phyloP scores from a whole-genome alignment of 2,329 filamentous ascomycete genomes.

The Albifimbria verrucaria region DNA sequence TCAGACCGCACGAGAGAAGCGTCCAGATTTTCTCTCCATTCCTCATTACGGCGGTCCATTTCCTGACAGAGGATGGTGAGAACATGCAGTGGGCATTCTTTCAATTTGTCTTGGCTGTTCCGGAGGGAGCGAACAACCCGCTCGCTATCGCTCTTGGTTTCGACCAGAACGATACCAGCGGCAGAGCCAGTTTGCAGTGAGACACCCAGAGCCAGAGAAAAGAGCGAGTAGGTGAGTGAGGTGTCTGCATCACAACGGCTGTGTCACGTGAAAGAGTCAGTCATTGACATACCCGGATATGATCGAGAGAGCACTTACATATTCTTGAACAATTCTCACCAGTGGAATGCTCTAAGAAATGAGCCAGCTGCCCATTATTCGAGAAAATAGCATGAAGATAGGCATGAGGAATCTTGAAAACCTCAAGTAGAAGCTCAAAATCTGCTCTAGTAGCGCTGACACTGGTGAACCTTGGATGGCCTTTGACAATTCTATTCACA shows the following conservation, averaged over 20 bases:
- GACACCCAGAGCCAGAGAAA: neutral
- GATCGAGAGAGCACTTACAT: neutral
- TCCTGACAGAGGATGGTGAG: neutral
- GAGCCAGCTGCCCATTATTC: neutral
- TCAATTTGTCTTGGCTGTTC: neutral
- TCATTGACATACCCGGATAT: neutral
- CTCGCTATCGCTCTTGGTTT: neutral
- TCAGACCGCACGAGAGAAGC: neutral
- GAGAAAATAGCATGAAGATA: neutral
- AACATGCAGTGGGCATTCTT: neutral
- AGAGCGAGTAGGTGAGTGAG: neutral
- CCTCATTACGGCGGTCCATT: neutral
- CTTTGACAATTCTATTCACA: neutral
- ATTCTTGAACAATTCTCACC: neutral
- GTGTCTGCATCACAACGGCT: neutral
- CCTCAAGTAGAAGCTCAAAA: neutral
- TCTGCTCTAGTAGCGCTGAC: neutral
- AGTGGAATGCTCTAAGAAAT: neutral
- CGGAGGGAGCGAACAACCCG: neutral
- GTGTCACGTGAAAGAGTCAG: neutral
- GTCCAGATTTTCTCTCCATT: neutral
- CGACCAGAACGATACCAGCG: neutral
- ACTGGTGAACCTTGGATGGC: neutral
- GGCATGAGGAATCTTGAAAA: neutral
- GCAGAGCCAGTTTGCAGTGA: neutral